Base-by-base conservation (phyloP, 2,329 filamentous ascomycete species). In the Penicillium sp. region DNA sequence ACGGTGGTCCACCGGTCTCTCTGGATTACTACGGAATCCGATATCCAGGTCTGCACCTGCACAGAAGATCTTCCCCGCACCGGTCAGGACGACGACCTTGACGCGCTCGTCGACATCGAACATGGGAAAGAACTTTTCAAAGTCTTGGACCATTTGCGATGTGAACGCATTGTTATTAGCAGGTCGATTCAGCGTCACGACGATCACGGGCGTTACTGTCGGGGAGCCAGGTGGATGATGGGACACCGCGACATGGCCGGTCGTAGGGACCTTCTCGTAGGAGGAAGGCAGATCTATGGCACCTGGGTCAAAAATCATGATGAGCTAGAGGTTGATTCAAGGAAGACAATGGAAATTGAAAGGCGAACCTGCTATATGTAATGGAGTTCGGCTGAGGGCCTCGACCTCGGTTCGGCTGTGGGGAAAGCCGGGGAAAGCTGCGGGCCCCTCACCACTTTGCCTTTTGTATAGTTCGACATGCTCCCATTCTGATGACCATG, bases 121-220 rank as follows among this genome's bases (percentile, higher is more conserved):
- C 48, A 66, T 53, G 5, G 56, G 57, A 43, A 63, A 71, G 20
- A 63, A 64, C 43, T 50, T 61, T 47, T 68, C 68, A 4, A 82
- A 66, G 42, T 81, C 72, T 50, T 64, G 61, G 56, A 81, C 78
- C 69, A 83, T 76, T 42, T 67, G 64, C 48, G 75, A 71, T 2
- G 80, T 83, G 51, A 85, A 76, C 9, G 82, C 81, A 72, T 85
- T 85, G 49, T 80, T 74, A 64, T 84, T 83, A 41, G 74, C 71
- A 2, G 79, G 81, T 2, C 82, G 75, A 66, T 81, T 79, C 53
- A 83, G 66, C 13, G 76, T 74, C 50, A 84, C 61, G 25, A 81
- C 63, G 28, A 78, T 71, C 24, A 82, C 72, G 0, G 67, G 63
- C 2, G 71, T 73, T 13, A 81, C 79, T 2, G 77, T 72, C 10